phyloP scores from a whole-genome alignment of 768 basidiomycete genomes.

The Mycena epipterygia region DNA sequence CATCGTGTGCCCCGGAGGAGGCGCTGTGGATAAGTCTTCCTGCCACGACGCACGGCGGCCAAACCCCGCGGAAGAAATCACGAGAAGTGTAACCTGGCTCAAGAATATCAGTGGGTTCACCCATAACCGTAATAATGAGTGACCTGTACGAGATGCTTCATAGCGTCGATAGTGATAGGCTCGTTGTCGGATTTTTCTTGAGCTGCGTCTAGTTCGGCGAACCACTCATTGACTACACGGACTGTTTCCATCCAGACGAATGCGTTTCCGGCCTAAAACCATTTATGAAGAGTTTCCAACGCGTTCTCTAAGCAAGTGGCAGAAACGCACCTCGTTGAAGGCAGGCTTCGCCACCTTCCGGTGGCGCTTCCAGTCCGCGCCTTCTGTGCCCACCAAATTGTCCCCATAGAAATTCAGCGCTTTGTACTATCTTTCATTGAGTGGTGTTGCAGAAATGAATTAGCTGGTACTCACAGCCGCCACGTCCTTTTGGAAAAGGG shows the following conservation, averaged over 20 bases:
- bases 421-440: background rate
- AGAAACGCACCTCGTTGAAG: constrained; percentile 61
- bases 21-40: constrained; percentile 42
- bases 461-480: constrained; percentile 44
- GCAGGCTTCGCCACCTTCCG: constrained; percentile 60
- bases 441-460: background rate
- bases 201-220: constrained; percentile 50
- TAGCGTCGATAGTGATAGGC: background rate
- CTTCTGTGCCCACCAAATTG: constrained; percentile 59
- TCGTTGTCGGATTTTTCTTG: background rate
- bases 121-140: background rate
- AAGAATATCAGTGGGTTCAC: background rate
- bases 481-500: constrained; percentile 56
- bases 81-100: constrained; percentile 46
- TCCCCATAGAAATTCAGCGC: constrained; percentile 17
- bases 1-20: constrained; percentile 49
- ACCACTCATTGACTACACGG: constrained; percentile 58
- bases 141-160: background rate
- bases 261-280: constrained; percentile 55
- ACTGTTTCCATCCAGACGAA: constrained; percentile 63
- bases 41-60: constrained; percentile 52
- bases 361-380: constrained; percentile 62
- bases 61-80: constrained; percentile 58
- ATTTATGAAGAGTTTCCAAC: constrained; percentile 2
- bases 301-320: too few species aligned